Conservation (phyloP, 768 basidiomycete genomes). For the Leucocoprinus birnbaumii region DNA sequence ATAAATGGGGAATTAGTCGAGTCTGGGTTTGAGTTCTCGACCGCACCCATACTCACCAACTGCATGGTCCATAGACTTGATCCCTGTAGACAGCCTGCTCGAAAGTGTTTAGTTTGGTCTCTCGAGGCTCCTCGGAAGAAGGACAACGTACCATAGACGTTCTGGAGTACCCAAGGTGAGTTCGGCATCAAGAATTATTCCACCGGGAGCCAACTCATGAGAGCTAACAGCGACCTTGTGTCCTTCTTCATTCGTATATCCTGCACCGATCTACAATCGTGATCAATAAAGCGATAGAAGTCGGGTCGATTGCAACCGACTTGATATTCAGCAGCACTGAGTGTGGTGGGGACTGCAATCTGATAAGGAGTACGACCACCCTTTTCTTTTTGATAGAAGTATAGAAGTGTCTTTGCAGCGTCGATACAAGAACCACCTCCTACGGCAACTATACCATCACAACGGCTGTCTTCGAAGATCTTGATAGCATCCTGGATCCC, state of each 20-base stretch:
- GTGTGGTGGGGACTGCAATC: constrained; percentile 80
- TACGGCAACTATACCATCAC: constrained; percentile 69
- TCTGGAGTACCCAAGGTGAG: constrained; percentile 72
- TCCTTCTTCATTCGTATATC: constrained; percentile 69
- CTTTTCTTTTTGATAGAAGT: constrained; percentile 53
- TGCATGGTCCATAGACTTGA: constrained; percentile 78
- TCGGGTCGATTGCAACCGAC: constrained; percentile 37
- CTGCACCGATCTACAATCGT: constrained; percentile 52
- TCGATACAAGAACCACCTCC: constrained; percentile 84
- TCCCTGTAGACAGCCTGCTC: constrained; percentile 73
- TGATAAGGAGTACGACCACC: constrained; percentile 55
- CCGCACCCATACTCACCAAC: constrained; percentile 60
- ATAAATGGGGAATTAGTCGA: neutral
- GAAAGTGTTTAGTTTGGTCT: neutral
- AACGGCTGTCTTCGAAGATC: constrained; percentile 50
- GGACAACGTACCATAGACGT: constrained; percentile 57
- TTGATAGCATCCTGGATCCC: constrained; percentile 59
- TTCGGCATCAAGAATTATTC: constrained; percentile 76
- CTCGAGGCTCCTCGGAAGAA: neutral
- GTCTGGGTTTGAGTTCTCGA: neutral
- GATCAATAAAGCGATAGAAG: neutral
- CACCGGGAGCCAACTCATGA: constrained; percentile 60
- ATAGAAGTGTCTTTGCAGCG: constrained; percentile 71
- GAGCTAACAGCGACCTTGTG: constrained; percentile 58
- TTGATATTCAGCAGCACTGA: constrained; percentile 76